Evolutionary conservation across 2,329 filamentous ascomycete species (phyloP).

Genomic region (Aquanectria penicillioides): DNA sequence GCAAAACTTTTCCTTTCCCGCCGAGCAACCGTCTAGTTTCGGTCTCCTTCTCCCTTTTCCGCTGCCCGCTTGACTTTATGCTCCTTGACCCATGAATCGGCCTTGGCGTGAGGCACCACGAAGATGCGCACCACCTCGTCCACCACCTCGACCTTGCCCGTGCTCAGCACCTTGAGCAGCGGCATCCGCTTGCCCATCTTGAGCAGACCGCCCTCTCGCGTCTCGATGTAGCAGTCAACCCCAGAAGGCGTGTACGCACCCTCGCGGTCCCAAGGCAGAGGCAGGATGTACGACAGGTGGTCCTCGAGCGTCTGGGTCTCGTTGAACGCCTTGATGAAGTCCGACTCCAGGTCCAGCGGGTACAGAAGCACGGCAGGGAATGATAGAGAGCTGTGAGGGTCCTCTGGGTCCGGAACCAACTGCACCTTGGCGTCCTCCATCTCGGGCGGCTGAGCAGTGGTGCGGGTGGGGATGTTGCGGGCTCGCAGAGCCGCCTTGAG

Average conservation of each 20-base stretch:
- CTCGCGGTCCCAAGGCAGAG: conserved; percentile 83
- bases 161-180: conserved; percentile 77
- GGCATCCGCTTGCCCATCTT: conserved; percentile 89
- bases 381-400: conserved; percentile 75
- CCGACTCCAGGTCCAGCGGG: conserved; percentile 81
- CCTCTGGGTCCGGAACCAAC: conserved; percentile 77
- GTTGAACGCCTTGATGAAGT: conserved; percentile 88
- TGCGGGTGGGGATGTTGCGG: conserved; percentile 74
- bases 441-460: conserved; percentile 79
- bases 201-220: conserved; percentile 78
- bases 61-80: conserved; percentile 80
- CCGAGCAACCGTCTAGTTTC: neutral
- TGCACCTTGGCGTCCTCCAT: conserved; percentile 83
- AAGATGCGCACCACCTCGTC: conserved; percentile 87
- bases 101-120: conserved; percentile 78
- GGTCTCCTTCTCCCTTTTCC: conserved; percentile 48
- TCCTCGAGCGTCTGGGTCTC: conserved; percentile 80
- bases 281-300: conserved; percentile 87
- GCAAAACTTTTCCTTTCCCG: conserved; percentile 11
- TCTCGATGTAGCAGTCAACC: conserved; percentile 94
- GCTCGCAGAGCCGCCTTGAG: conserved; percentile 74
- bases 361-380: conserved; percentile 90
- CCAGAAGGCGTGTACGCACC: conserved; percentile 70
- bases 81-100: conserved; percentile 81
- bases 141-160: conserved; percentile 85